These are phyloP conservation scores for Pythium dissotocum DNA, from an alignment of 352 stramenopile species.

Conservation along the genomic window DNA sequence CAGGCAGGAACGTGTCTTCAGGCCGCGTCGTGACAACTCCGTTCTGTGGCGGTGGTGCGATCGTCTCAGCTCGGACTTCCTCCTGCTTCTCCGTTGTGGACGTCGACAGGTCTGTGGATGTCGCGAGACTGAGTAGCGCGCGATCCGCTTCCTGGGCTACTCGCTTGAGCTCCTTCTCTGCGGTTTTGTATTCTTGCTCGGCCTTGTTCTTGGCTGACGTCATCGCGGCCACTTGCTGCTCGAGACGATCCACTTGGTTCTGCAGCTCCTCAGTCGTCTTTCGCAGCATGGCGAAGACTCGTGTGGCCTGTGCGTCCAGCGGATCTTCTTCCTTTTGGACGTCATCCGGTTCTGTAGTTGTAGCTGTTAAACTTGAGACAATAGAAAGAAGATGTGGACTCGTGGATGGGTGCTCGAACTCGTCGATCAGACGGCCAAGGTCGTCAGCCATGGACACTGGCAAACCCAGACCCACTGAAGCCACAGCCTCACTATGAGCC, in stretches of 20 bases:
- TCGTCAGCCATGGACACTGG: conserved; percentile 14
- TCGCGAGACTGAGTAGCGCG: conserved; percentile 36
- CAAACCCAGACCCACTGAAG: conserved; percentile 7
- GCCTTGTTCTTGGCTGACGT: conserved; percentile 27
- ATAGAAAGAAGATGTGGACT: conserved; percentile 6
- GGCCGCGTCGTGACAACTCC: not conserved
- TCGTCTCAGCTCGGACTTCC: not conserved
- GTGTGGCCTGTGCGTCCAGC: conserved; percentile 28
- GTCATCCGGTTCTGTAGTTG: not conserved
- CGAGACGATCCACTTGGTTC: conserved; percentile 32
- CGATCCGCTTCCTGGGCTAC: conserved; percentile 40
- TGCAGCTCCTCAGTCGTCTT: conserved; percentile 29
- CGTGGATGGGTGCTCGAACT: conserved; percentile 14
- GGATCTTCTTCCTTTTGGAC: conserved; percentile 9
- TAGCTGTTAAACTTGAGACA: conserved; percentile 1
- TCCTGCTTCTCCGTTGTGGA: not conserved
- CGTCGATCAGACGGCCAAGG: conserved; percentile 17
- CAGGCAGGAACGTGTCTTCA: conserved; percentile 25
- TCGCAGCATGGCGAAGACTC: conserved; percentile 34
- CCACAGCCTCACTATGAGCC: not conserved
- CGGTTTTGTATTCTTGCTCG: conserved; percentile 31
- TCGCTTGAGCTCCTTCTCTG: conserved; percentile 28
- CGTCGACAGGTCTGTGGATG: conserved; percentile 6
- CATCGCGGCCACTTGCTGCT: conserved; percentile 30
- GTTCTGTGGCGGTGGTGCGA: conserved; percentile 12